Percentiles rank a stretch among this genome's conserved stretches.
phyloP scores from a whole-genome alignment of 1,284 basidiomycete species.

The Leccinum subfulvum region DNA sequence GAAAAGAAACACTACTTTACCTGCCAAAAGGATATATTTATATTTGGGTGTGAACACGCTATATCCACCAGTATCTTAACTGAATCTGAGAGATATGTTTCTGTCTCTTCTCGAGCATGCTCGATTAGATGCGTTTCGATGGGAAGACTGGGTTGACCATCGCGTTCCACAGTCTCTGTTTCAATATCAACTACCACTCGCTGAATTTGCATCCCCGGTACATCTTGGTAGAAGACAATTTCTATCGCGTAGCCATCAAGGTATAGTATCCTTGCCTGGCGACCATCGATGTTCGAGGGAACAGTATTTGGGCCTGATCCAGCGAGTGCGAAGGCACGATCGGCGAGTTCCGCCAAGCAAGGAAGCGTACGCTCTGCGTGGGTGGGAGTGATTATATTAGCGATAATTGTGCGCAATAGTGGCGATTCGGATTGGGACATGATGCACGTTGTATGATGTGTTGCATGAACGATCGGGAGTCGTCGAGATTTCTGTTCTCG shows the following conservation, averaged over 20 bases:
- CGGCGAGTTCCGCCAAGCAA: background rate
- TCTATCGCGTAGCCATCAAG: slow-evolving; percentile 11
- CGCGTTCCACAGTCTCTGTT: slow-evolving; percentile 15
- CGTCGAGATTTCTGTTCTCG: too few relatives aligned
- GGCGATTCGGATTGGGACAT: slow-evolving; percentile 22
- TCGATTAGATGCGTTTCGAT: slow-evolving; percentile 25
- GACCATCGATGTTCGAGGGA: slow-evolving; percentile 2
- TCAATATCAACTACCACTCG: slow-evolving; percentile 22
- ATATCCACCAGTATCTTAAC: background rate
- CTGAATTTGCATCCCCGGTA: slow-evolving; percentile 7
- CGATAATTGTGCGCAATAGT: slow-evolving; percentile 15
- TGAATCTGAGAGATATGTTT: slow-evolving; percentile 9
- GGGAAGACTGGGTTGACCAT: slow-evolving; percentile 19
- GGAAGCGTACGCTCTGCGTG: slow-evolving; percentile 11
- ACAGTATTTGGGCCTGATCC: background rate
- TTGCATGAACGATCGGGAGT: too few relatives aligned
- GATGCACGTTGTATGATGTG: background rate
- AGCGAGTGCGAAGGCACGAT: background rate
- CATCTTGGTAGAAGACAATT: slow-evolving; percentile 18
- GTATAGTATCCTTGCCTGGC: slow-evolving; percentile 22
- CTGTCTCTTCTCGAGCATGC: slow-evolving; percentile 17
- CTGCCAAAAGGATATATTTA: background rate
- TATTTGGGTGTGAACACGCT: background rate
- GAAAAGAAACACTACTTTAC: background rate
- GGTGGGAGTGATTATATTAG: slow-evolving; percentile 15